Evolutionary conservation across 2,329 filamentous ascomycete genomes (phyloP), one percentile per base, ranked within the genome.

Genomic region (Huntiella bhutanensis): DNA sequence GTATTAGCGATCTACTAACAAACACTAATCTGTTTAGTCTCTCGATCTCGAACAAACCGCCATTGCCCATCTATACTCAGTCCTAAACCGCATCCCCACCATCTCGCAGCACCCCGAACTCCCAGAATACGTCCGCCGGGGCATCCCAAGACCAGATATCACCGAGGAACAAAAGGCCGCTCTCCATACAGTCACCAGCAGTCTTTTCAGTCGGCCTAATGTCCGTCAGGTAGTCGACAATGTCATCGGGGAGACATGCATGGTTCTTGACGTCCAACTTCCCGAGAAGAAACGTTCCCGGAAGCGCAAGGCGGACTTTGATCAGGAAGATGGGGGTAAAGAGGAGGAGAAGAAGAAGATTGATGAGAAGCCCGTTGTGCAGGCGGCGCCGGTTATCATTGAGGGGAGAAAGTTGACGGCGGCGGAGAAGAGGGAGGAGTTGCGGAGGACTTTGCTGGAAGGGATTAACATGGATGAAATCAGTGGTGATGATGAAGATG

Each of bases 171-270:
- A 75, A 53, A 62, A 60, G 45, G 52, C 57, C 0, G 64, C 68
- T 2, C 58, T 75, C 19, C 72, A 76, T 54, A 75, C 75, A 55
- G 71, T 77, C 44, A 75, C 73, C 19, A 76, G 72, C 49, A 65
- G 64, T 5, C 59, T 77, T 2, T 75, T 68, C 55, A 74, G 70
- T 49, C 61, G 65, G 45, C 63, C 64, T 4, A 62, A 66, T 28
- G 70, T 75, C 45, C 67, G 65, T 52, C 62, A 67, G 43, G 63
- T 64, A 2, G 58, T 71, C 7, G 64, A 68, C 19, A 63, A 65
- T 53, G 71, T 70, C 1, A 52, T 74, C 11, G 59, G 60, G 47
- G 64, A 60, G 22, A 64, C 73, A 3, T 75, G 71, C 55, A 57
- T 61, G 40, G 58, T 62, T 3, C 58, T 77, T 12, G 61, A 66